phyloP scores from a whole-genome alignment of 805 yeast genomes.

The Saccharomycopsis schoenii region DNA sequence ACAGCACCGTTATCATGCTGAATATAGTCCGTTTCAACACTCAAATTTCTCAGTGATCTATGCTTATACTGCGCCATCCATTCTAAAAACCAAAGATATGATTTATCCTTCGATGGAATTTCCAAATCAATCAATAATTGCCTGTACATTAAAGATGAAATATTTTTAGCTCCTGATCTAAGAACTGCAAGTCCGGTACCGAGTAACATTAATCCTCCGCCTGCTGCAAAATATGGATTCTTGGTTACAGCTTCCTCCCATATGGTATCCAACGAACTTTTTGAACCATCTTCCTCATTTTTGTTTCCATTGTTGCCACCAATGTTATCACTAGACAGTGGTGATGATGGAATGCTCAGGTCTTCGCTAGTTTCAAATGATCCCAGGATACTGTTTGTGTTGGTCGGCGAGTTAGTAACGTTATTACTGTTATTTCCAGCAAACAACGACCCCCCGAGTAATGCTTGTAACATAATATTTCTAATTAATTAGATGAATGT shows the following conservation, averaged over 20 bases:
- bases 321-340: not conserved
- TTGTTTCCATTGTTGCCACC: not conserved
- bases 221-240: conserved; percentile 97
- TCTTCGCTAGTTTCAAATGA: not conserved
- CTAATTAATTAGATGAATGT: too few species aligned
- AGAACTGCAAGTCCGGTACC: conserved; percentile 85
- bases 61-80: conserved; percentile 88
- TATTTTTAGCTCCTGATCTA: conserved; percentile 53
- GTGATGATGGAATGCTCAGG: not conserved
- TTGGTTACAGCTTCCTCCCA: conserved; percentile 46
- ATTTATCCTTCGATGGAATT: conserved; percentile 85
- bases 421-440: not conserved
- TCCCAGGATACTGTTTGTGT: not conserved
- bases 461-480: not conserved
- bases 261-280: conserved; percentile 19
- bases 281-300: not conserved
- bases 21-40: conserved; percentile 77
- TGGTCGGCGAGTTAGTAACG: not conserved
- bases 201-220: conserved; percentile 91
- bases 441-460: not conserved
- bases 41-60: conserved; percentile 69
- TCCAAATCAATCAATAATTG: conserved; percentile 86
- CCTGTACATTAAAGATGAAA: conserved; percentile 62
- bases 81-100: conserved; percentile 88
- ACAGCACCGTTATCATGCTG: conserved; percentile 93